phyloP scores from a whole-genome alignment of 805 yeast genomes.

The Nakazawaea ambrosiae region DNA sequence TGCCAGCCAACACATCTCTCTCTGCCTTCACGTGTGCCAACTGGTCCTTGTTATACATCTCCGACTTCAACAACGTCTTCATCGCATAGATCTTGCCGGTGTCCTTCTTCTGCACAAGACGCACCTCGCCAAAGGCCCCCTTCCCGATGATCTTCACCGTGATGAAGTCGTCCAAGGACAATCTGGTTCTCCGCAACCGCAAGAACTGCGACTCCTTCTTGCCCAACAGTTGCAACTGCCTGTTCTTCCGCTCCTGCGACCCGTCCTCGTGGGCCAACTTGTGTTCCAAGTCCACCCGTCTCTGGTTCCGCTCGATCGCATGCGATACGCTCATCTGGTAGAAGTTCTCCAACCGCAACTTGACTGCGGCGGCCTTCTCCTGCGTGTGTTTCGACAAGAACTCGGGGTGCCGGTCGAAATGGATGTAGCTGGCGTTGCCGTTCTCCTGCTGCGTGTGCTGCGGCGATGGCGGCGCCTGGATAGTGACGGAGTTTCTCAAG shows the following conservation, averaged over 20 bases:
- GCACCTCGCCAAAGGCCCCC: conserved; percentile 97
- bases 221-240: conserved; percentile 79
- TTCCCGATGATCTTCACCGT: conserved; percentile 91
- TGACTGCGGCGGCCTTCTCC: conserved; percentile 79
- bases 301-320: conserved; percentile 93
- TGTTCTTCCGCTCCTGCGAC: conserved; percentile 77
- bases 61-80: conserved; percentile 86
- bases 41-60: conserved; percentile 93
- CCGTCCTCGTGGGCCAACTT: conserved; percentile 61
- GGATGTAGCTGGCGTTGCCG: conserved; percentile 42
- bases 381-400: conserved; percentile 65
- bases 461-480: conserved; percentile 11
- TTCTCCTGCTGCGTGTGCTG: conserved; percentile 15
- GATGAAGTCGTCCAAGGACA: conserved; percentile 74
- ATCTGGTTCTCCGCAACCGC: conserved; percentile 76
- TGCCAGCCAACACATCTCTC: conserved; percentile 88
- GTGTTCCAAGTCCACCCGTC: conserved; percentile 80
- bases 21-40: conserved; percentile 94
- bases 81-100: conserved; percentile 90
- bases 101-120: conserved; percentile 88
- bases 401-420: conserved; percentile 80
- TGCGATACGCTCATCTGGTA: conserved; percentile 81
- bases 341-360: conserved; percentile 74
- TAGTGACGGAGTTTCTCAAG: conserved; percentile 12
- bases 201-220: conserved; percentile 83